A percentile compares a stretch with the other conserved stretches of the same genome.
phyloP scores from a whole-genome alignment of 257 asterid genomes.

The Pogostemon cablin region DNA sequence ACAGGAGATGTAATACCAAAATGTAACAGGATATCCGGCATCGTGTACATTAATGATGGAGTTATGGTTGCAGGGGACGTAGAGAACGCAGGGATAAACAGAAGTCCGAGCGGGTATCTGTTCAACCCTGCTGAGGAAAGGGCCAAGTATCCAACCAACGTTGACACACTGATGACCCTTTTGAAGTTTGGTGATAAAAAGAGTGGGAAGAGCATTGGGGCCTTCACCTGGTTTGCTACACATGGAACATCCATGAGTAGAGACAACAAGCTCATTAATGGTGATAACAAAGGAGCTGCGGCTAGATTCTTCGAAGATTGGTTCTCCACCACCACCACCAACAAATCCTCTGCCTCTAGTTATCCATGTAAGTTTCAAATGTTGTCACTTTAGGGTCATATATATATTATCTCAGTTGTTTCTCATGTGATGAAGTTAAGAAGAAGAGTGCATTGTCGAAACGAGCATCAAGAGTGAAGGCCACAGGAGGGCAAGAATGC shows the following conservation, averaged over 20 bases:
- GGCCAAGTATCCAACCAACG: slow-evolving; percentile 41
- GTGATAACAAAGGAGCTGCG: slow-evolving; percentile 74
- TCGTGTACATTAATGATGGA: too few relatives aligned
- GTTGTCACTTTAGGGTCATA: neutral
- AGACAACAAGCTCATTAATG: slow-evolving; percentile 58
- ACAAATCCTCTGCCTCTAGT: slow-evolving; percentile 29
- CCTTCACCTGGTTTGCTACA: slow-evolving; percentile 65
- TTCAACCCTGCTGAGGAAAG: slow-evolving; percentile 59
- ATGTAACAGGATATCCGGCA: too few relatives aligned
- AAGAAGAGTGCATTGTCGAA: slow-evolving; percentile 4
- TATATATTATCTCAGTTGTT: too few relatives aligned
- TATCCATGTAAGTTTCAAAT: slow-evolving; percentile 12
- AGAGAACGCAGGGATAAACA: slow-evolving; percentile 57
- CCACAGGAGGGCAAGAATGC: slow-evolving; percentile 57
- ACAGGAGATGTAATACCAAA: too few relatives aligned
- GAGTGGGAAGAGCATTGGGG: slow-evolving; percentile 47
- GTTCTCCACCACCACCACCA: slow-evolving; percentile 30
- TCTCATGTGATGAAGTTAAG: too few relatives aligned
- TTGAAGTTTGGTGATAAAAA: slow-evolving; percentile 51
- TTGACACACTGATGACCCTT: slow-evolving; percentile 60
- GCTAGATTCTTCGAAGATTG: slow-evolving; percentile 71
- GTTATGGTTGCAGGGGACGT: slow-evolving; percentile 47
- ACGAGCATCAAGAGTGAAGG: slow-evolving; percentile 41
- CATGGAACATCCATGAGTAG: slow-evolving; percentile 75
- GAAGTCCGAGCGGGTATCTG: slow-evolving; percentile 69